Evolutionary conservation across 768 basidiomycete species (phyloP), one percentile per base, ranked within the genome.

Genomic region (Boletus coccyginus): DNA sequence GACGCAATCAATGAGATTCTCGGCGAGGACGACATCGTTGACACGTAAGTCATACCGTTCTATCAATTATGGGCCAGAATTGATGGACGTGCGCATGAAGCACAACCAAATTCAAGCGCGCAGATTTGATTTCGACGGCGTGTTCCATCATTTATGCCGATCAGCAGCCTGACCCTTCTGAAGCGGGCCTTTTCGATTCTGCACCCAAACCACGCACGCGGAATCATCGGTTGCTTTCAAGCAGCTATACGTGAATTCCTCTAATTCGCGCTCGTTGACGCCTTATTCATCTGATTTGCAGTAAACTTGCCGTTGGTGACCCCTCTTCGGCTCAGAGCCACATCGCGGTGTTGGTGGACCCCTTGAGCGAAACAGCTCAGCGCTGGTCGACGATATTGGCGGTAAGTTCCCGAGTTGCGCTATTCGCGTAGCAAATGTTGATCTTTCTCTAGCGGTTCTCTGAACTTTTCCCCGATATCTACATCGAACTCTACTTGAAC

Each of bases 331-430:
- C 94, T 0, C 62, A 88, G 39, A 83, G 85, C 62, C 85, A 86
- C 50, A 72, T 97, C 40, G 84, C 81, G 3, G 80, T 89, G 11
- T 69, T 98, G 7, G 57, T 98, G 9, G 92, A 98, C 67, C 95
- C 96, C 0, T 67, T 97, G 31, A 92, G 88, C 47, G 90, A 92
- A 66, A 73, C 78, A 7, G 91, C 89, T 3, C 94, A 98, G 68
- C 87, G 86, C 61, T 97, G 93, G 88, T 83, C 91, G 2, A 82
- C 87, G 54, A 66, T 98, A 40, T 70, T 96, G 27, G 77, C 87
- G 72, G 93, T 94, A 57, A 56, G 77, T 48, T 55, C 21, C 38
- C 21, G 12, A n/a, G 14, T 21, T 13, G 5, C 7, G 6, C 16
- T 40, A 19, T 14, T 46, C 3, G 3, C 16, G 36, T 27, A 17